phyloP scores from a whole-genome alignment of 1,284 basidiomycete species.

The Crepidotus sp. region DNA sequence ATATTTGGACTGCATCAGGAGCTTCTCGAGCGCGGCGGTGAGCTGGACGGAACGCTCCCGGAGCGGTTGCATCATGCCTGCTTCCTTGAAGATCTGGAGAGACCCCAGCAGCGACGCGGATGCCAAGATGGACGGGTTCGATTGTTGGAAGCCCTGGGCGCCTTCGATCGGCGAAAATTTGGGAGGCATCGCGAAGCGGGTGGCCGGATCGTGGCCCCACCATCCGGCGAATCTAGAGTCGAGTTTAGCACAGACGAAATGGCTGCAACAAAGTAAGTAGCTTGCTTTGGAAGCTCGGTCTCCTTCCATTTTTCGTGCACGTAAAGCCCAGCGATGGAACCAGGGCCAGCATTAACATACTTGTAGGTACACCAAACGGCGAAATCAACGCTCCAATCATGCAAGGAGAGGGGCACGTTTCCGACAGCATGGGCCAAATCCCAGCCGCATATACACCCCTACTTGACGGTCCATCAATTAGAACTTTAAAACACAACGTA shows the following conservation, averaged over 20 bases:
- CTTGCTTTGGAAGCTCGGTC: constrained; percentile 49
- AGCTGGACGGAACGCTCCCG: constrained; percentile 63
- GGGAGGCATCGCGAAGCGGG: constrained; percentile 87
- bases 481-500: constrained; percentile 6
- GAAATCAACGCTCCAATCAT: constrained; percentile 94
- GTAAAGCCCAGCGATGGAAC: constrained; percentile 90
- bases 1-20: constrained; percentile 55
- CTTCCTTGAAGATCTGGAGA: constrained; percentile 71
- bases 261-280: constrained; percentile 17
- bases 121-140: constrained; percentile 82
- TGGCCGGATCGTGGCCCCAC: constrained; percentile 90
- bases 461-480: constrained; percentile 10
- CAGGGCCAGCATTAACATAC: constrained; percentile 94
- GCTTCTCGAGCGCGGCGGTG: constrained; percentile 62
- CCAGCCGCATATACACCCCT: constrained; percentile 92
- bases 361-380: constrained; percentile 98
- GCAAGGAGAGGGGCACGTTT: constrained; percentile 84
- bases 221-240: constrained; percentile 77
- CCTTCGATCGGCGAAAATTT: constrained; percentile 78
- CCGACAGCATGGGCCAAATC: constrained; percentile 95
- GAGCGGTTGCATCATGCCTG: constrained; percentile 63
- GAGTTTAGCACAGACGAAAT: constrained; percentile 16
- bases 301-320: constrained; percentile 78
- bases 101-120: constrained; percentile 76
- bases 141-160: constrained; percentile 93